These are phyloP conservation scores for Mycena epipterygia DNA, from an alignment of 768 basidiomycete species.

Conservation along the genomic window DNA sequence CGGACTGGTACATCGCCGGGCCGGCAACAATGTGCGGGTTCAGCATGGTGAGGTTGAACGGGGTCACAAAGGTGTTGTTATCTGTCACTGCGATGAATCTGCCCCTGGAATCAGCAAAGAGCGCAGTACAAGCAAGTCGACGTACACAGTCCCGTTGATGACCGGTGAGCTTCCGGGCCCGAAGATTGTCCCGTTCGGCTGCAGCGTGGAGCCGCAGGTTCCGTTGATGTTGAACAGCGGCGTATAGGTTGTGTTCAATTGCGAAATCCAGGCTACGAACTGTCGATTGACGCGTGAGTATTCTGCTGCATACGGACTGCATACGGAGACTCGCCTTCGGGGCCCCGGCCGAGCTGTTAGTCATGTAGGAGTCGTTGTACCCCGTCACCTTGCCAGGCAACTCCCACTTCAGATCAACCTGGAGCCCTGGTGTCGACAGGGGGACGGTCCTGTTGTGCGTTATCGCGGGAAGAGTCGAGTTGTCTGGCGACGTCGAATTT, in stretches of 20 bases:
- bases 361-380: constrained; percentile 66
- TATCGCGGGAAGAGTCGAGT: constrained; percentile 62
- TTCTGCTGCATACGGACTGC: neutral
- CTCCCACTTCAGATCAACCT: constrained; percentile 68
- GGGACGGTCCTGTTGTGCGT: constrained; percentile 65
- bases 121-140: neutral
- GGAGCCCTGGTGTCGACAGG: constrained; percentile 59
- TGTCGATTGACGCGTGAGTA: constrained; percentile 27
- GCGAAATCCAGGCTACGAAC: constrained; percentile 71
- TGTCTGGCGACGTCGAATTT: constrained; percentile 41
- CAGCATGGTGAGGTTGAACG: constrained; percentile 67
- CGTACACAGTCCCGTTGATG: constrained; percentile 66
- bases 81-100: constrained; percentile 68
- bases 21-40: constrained; percentile 70
- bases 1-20: constrained; percentile 63
- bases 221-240: constrained; percentile 58
- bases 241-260: constrained; percentile 73
- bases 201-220: constrained; percentile 59
- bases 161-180: constrained; percentile 53
- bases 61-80: constrained; percentile 64
- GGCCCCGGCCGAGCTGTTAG: constrained; percentile 58
- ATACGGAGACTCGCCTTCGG: constrained; percentile 49
- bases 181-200: constrained; percentile 65
- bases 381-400: constrained; percentile 64
- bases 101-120: neutral